phyloP scores from a whole-genome alignment of 2,329 filamentous ascomycete genomes.

The Penicillium sp. region DNA sequence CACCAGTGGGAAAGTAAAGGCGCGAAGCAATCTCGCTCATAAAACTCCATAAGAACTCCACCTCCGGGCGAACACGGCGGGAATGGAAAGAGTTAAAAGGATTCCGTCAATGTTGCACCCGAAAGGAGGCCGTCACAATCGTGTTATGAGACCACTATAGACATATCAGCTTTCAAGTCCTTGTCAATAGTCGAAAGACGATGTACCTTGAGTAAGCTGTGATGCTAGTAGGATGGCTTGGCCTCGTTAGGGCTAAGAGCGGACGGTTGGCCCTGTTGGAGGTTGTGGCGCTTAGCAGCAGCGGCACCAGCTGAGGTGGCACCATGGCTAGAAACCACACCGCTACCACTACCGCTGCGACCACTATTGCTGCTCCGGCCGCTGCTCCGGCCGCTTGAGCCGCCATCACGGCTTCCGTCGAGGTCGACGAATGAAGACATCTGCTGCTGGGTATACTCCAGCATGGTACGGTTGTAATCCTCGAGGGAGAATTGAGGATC shows the following conservation, averaged over 20 bases:
- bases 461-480: constrained; percentile 38
- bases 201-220: background rate
- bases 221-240: constrained; percentile 9
- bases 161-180: background rate
- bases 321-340: constrained; percentile 17
- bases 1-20: constrained; percentile 16
- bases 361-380: constrained; percentile 19
- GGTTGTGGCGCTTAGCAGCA: constrained; percentile 1
- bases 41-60: constrained; percentile 14
- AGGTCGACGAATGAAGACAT: constrained; percentile 32
- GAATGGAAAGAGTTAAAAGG: background rate
- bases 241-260: constrained; percentile 1
- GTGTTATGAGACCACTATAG: background rate
- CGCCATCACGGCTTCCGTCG: constrained; percentile 16
- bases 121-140: constrained; percentile 4
- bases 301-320: constrained; percentile 18
- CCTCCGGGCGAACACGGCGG: constrained; percentile 4
- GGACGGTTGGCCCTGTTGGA: background rate
- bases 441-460: constrained; percentile 36
- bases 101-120: constrained; percentile 6
- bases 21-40: constrained; percentile 8
- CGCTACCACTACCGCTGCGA: constrained; percentile 17
- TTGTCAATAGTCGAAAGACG: background rate
- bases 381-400: constrained; percentile 26
- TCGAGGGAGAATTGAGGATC: constrained; percentile 30